A percentile compares a stretch with the other conserved stretches of the same genome.
Evolutionary conservation across 2,329 filamentous ascomycete species (phyloP).

Genomic region (Colletotrichum destructivum): DNA sequence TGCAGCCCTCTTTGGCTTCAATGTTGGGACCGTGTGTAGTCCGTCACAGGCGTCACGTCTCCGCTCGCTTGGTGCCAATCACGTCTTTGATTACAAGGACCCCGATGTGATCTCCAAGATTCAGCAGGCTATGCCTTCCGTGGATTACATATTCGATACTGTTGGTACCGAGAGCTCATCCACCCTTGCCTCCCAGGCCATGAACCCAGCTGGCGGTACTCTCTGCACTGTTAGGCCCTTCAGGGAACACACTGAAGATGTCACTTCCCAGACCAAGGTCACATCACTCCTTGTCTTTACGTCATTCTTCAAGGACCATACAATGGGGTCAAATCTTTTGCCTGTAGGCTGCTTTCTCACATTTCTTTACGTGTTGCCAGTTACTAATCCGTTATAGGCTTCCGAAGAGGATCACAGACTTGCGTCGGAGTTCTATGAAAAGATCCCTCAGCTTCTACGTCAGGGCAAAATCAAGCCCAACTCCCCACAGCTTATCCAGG

Average conservation of each 20-base stretch:
- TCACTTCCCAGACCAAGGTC: neutral
- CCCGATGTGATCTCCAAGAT: neutral
- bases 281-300: conserved; percentile 1
- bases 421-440: conserved; percentile 3
- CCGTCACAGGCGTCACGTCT: conserved; percentile 1
- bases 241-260: conserved; percentile 4
- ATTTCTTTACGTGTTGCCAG: neutral
- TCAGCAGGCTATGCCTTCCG: neutral
- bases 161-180: conserved; percentile 9
- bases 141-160: conserved; percentile 2
- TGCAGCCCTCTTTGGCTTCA: conserved; percentile 3
- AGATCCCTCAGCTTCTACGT: neutral
- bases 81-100: conserved; percentile 2
- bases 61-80: conserved; percentile 2
- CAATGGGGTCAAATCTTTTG: conserved; percentile 1
- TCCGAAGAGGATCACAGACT: conserved; percentile 2
- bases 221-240: conserved; percentile 3
- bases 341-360: conserved; percentile 3
- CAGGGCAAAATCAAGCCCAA: conserved; percentile 3
- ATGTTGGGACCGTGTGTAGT: conserved; percentile 8
- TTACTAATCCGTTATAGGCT: neutral
- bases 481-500: conserved; percentile 1
- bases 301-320: conserved; percentile 1
- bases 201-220: conserved; percentile 5
- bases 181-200: conserved; percentile 1